phyloP scores from a whole-genome alignment of 1,284 basidiomycete species.

The Anthracocystis walkeri region DNA sequence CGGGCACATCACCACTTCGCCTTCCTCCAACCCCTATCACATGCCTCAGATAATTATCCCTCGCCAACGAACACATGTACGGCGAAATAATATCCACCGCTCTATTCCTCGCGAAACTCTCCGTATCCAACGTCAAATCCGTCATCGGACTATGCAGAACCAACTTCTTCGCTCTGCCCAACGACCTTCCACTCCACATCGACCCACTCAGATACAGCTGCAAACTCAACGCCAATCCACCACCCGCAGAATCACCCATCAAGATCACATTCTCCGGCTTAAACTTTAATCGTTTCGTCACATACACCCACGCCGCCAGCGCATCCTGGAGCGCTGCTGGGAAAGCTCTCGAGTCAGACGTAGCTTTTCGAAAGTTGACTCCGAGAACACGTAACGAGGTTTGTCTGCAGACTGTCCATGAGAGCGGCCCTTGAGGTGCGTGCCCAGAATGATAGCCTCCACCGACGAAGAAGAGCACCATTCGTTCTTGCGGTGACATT shows the following conservation, averaged over 20 bases:
- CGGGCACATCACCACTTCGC: neutral
- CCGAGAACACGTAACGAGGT: slow-evolving; percentile 38
- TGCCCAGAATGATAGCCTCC: slow-evolving; percentile 37
- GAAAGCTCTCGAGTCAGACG: slow-evolving; percentile 12
- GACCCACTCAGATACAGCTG: slow-evolving; percentile 29
- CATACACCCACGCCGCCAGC: slow-evolving; percentile 39
- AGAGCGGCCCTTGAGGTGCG: slow-evolving; percentile 24
- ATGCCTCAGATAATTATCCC: slow-evolving; percentile 40
- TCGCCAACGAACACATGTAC: slow-evolving; percentile 30
- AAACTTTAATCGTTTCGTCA: slow-evolving; percentile 29
- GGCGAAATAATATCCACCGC: slow-evolving; percentile 32
- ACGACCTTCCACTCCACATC: slow-evolving; percentile 8
- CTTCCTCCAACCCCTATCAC: slow-evolving; percentile 16
- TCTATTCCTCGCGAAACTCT: slow-evolving; percentile 12
- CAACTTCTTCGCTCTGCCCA: slow-evolving; percentile 26
- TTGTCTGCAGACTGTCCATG: slow-evolving; percentile 34
- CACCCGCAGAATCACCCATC: slow-evolving; percentile 40
- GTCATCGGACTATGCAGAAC: slow-evolving; percentile 35
- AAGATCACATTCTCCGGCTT: slow-evolving; percentile 32
- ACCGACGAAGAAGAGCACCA: slow-evolving; percentile 44
- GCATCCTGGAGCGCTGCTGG: slow-evolving; percentile 40
- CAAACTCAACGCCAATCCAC: slow-evolving; percentile 17
- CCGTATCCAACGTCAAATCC: slow-evolving; percentile 23
- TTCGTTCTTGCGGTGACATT: slow-evolving; percentile 14
- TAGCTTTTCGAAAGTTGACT: slow-evolving; percentile 39